These are phyloP conservation scores for Suillus decipiens DNA, from an alignment of 768 basidiomycete species.

Conservation along the genomic window DNA sequence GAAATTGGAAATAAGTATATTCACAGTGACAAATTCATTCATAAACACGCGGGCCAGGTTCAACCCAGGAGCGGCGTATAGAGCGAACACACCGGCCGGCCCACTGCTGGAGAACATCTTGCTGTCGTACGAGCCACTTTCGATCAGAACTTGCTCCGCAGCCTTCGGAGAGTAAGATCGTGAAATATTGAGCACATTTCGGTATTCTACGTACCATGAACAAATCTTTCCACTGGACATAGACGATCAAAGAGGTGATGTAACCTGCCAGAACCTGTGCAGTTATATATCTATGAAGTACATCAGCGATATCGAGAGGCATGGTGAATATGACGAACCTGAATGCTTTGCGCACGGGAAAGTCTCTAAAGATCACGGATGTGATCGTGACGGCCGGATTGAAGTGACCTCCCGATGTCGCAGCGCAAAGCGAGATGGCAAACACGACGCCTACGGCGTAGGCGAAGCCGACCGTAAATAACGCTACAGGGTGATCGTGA, in stretches of 20 bases:
- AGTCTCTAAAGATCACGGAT: slow-evolving; percentile 51
- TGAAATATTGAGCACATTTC: slow-evolving; percentile 25
- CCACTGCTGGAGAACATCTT: slow-evolving; percentile 39
- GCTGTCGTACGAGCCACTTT: slow-evolving; percentile 28
- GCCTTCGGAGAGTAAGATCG: slow-evolving; percentile 27
- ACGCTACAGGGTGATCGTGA: slow-evolving; percentile 35
- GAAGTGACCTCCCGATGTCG: slow-evolving; percentile 66
- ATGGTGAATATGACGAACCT: slow-evolving; percentile 39
- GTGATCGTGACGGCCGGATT: slow-evolving; percentile 63
- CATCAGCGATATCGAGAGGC: slow-evolving; percentile 13
- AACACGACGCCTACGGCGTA: slow-evolving; percentile 63
- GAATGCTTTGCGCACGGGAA: slow-evolving; percentile 52
- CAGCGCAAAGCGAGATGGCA: slow-evolving; percentile 51
- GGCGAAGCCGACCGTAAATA: slow-evolving; percentile 57
- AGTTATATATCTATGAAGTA: slow-evolving; percentile 54
- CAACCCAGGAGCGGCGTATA: slow-evolving; percentile 35
- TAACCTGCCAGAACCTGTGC: slow-evolving; percentile 69
- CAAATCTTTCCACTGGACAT: slow-evolving; percentile 59
- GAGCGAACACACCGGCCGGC: slow-evolving; percentile 40
- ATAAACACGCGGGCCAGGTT: slow-evolving; percentile 37
- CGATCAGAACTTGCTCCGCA: slow-evolving; percentile 32
- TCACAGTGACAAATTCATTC: slow-evolving; percentile 42
- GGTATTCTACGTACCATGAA: slow-evolving; percentile 40
- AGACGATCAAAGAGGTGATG: slow-evolving; percentile 59
- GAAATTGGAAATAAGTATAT: slow-evolving; percentile 2